Conservation (phyloP, 805 yeast genomes). For the Jamesozyma spencerorum region DNA sequence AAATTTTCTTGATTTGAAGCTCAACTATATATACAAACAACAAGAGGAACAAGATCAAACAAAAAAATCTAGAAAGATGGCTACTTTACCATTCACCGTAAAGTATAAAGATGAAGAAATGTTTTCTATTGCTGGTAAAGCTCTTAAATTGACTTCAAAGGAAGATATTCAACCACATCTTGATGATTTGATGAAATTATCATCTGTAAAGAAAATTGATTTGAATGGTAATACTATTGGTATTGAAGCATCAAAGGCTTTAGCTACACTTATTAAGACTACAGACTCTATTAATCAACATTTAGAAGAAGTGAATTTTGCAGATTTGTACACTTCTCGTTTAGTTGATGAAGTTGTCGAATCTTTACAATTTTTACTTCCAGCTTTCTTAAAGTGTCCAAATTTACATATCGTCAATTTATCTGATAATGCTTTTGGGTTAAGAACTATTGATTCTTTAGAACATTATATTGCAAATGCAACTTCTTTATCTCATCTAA, state of each 20-base stretch:
- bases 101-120: slow-evolving; percentile 37
- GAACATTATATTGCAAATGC: slow-evolving; percentile 71
- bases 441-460: slow-evolving; percentile 85
- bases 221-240: slow-evolving; percentile 93
- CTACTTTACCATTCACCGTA: slow-evolving; percentile 33
- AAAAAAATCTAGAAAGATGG: too few species aligned
- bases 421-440: slow-evolving; percentile 94
- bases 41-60: background rate
- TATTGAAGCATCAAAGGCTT: slow-evolving; percentile 68
- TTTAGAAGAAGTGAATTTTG: slow-evolving; percentile 65
- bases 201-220: slow-evolving; percentile 47
- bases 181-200: slow-evolving; percentile 39
- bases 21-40: too few species aligned
- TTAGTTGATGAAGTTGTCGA: slow-evolving; percentile 89
- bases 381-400: slow-evolving; percentile 60
- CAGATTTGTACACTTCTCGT: slow-evolving; percentile 92
- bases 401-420: slow-evolving; percentile 67
- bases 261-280: slow-evolving; percentile 47
- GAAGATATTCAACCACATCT: slow-evolving; percentile 67
- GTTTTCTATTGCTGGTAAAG: slow-evolving; percentile 64
- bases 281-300: slow-evolving; percentile 33
- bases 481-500: slow-evolving; percentile 71
- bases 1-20: too few species aligned
- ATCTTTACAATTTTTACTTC: slow-evolving; percentile 62
- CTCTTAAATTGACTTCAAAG: slow-evolving; percentile 61